Base-by-base conservation (phyloP, 2,329 filamentous ascomycete species). In the Chaetomiaceae sp. region DNA sequence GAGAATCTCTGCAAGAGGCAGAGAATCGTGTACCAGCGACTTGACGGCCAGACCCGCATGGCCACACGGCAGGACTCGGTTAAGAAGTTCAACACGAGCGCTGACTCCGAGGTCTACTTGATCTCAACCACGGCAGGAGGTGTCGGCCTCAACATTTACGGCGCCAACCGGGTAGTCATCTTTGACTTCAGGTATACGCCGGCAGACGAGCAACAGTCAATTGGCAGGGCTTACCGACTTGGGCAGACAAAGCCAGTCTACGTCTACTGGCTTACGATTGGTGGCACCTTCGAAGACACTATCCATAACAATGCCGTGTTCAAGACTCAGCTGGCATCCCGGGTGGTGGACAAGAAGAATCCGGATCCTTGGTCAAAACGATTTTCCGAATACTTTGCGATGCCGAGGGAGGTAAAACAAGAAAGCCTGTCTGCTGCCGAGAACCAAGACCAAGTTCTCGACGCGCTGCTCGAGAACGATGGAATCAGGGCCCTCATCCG, bases 151-250 rank as follows among this genome's bases (percentile, higher is more conserved):
- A 96, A 96, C 54, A 85, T 96, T 12, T 80, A 81, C 35, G 84
- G 86, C 1, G 91, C 91, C 1, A 96, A 90, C 64, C 81, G 91
- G 17, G 87, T 96, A 1, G 78, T 96, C 17, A 85, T 96, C 17
- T 86, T 95, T 50, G 91, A 96, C 64, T 89, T 86, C 62, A 75
- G 77, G 54, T 96, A 84, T 70, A 93, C 91, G 56, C 91, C 91
- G 0, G 78, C 83, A 5, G 76, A 84, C 63, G 91, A 96, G 66
- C 85, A 90, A 61, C 91, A 96, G 68, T 91, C 91, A 1, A 81
- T 96, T 44, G 91, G 89, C 2, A 79, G 91, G 47, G 86, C 88
- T 0, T 96, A 93, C 66, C 87, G 91, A 1, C 79, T 96, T 30
- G 89, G 90, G 0, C 91, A 96, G 66, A 73, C 70, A 33, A 93